These are phyloP conservation scores for Ascochyta clinopodiicola DNA, from an alignment of 2,329 filamentous ascomycete species.

Conservation along the genomic window DNA sequence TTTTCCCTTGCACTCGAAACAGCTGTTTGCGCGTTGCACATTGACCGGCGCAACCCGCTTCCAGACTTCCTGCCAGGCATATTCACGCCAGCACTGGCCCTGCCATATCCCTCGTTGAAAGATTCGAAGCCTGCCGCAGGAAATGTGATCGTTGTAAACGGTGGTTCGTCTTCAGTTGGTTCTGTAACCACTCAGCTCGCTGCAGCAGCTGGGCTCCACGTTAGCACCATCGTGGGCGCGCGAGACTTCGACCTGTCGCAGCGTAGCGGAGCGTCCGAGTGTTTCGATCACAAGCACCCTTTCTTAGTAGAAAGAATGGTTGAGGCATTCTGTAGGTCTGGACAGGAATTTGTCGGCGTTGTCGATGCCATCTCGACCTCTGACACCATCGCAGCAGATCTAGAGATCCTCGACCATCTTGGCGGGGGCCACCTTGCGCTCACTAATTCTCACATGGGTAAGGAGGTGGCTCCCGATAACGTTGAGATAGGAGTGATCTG, in stretches of 20 bases:
- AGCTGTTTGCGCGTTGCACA: slow-evolving; percentile 48
- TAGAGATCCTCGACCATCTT: slow-evolving; percentile 33
- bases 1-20: slow-evolving; percentile 52
- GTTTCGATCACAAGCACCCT: slow-evolving; percentile 36
- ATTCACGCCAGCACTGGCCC: slow-evolving; percentile 40
- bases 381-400: slow-evolving; percentile 26
- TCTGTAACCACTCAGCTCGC: slow-evolving; percentile 53
- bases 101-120: slow-evolving; percentile 49
- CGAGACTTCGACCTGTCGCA: slow-evolving; percentile 31
- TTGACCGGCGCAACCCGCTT: slow-evolving; percentile 27
- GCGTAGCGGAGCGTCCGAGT: slow-evolving; percentile 29
- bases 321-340: slow-evolving; percentile 40
- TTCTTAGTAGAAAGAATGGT: slow-evolving; percentile 47
- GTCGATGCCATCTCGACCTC: slow-evolving; percentile 46
- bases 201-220: slow-evolving; percentile 47
- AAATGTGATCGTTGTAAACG: slow-evolving; percentile 56
- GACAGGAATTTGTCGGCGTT: slow-evolving; percentile 48
- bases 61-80: slow-evolving; percentile 33
- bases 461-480: slow-evolving; percentile 33
- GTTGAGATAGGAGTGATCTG: slow-evolving; percentile 44
- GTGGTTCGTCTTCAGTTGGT: slow-evolving; percentile 52
- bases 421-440: slow-evolving; percentile 47
- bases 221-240: slow-evolving; percentile 47
- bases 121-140: slow-evolving; percentile 20
- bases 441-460: slow-evolving; percentile 43